Evolutionary conservation across 2,329 filamentous ascomycete genomes (phyloP).

Genomic region (Fusarium sp.): DNA sequence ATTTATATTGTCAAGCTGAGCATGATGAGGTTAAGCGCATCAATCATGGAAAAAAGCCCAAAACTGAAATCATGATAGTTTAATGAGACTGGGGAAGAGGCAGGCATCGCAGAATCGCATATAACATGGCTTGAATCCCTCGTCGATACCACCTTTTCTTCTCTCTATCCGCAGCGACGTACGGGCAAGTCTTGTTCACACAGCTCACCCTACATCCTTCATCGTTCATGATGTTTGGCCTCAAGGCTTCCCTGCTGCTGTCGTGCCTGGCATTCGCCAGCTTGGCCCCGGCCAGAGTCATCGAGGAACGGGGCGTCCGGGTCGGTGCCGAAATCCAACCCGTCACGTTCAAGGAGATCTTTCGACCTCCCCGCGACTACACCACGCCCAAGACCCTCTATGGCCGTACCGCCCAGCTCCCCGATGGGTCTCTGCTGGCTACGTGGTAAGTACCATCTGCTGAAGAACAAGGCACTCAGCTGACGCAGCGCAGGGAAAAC

Average conservation of each 20-base stretch:
- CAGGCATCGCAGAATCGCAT: too few species aligned
- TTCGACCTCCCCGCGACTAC: constrained; percentile 3
- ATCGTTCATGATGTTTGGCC: constrained; percentile 16
- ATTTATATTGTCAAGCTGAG: too few species aligned
- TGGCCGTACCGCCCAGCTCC: neutral
- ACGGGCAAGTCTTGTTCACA: too few species aligned
- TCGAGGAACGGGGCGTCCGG: constrained; percentile 7
- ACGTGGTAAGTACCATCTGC: neutral
- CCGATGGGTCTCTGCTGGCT: constrained; percentile 5
- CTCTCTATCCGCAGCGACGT: too few species aligned
- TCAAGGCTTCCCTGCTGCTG: constrained; percentile 12
- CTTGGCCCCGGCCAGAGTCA: neutral
- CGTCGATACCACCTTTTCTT: too few species aligned
- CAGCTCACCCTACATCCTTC: too few species aligned
- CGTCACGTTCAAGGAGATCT: constrained; percentile 6
- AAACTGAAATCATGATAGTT: too few species aligned
- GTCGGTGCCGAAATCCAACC: neutral
- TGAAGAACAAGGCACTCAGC: rapidly evolving
- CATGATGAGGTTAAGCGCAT: too few species aligned
- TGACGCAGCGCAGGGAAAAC: constrained; percentile 56
- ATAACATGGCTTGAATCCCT: too few species aligned
- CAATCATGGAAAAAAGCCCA: too few species aligned
- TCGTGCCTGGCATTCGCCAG: constrained; percentile 3
- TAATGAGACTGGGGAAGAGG: too few species aligned
- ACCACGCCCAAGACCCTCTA: neutral